Evolutionary conservation across 1,284 basidiomycete species (phyloP), one percentile per base, ranked within the genome.

Genomic region (Tetrapyrgos nigripes): DNA sequence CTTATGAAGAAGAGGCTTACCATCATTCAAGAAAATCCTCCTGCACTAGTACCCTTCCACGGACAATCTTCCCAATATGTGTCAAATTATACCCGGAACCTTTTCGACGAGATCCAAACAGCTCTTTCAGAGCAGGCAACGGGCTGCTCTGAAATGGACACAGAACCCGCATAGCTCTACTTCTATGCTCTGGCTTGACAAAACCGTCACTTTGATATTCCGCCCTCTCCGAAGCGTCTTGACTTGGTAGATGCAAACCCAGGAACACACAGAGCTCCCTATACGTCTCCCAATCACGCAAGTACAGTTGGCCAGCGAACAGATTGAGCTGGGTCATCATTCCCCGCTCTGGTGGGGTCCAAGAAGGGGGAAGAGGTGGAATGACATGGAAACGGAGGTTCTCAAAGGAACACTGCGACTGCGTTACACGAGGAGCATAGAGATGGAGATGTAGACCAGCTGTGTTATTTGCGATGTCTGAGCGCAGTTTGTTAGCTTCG

Each of bases 301-400:
- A 63, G 59, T 77, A 82, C 5, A 82, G 70, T 57, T 81, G 79
- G 23, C 76, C 83, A 13, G 81, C 70, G 52, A 74, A 82, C 24
- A 83, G 59, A 55, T 77, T 76, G 23, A 84, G 66, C 57, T 81
- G 76, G 29, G 69, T 64, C 27, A 70, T 68, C 1, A 73, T 50
- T 10, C 65, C 53, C n/a, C 50, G 6, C 26, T 62, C 45, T 1
- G 71, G 57, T 4, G 66, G 46, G 14, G 40, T 62, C 67, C 70
- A 68, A 14, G 53, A 33, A 11, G 21, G 2, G 0, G 72, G 54
- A 2, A 47, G 43, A 1, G 69, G 40, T 0, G 78, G 76, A 27
- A 77, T 64, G 29, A 37, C 67, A 64, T 75, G 75, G 49, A 78
- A 70, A 1, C 33, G 57, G 19, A 81, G 73, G 50, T 79, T 70